phyloP scores from a whole-genome alignment of 225 moss, liverwort and hornwort genomes.

The Pleurozium schreberi region DNA sequence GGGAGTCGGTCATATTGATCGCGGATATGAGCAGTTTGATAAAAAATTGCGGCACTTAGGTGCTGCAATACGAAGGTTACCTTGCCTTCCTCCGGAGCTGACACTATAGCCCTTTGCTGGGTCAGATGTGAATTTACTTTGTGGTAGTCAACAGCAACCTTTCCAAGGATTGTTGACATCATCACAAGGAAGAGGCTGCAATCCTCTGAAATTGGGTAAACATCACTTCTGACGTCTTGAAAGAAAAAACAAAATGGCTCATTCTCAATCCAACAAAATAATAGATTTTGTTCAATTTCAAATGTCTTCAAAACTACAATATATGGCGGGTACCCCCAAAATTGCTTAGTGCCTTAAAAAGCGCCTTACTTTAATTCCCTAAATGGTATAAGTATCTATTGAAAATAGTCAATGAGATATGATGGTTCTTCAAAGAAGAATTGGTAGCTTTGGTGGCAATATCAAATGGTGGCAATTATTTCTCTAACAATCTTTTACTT shows the following conservation, averaged over 20 bases:
- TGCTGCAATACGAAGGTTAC: constrained; percentile 57
- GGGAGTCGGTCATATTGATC: constrained; percentile 82
- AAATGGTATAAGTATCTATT: too few relatives aligned
- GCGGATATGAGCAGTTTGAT: constrained; percentile 85
- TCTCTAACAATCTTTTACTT: too few relatives aligned
- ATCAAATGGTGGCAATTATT: too few relatives aligned
- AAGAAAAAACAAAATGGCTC: neutral
- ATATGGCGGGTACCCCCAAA: too few relatives aligned
- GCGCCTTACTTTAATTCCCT: too few relatives aligned
- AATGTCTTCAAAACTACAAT: neutral
- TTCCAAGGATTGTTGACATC: neutral
- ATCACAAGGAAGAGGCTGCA: neutral
- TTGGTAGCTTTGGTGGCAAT: too few relatives aligned
- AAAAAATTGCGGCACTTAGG: constrained; percentile 71
- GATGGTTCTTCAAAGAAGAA: too few relatives aligned
- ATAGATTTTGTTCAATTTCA: neutral
- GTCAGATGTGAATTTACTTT: neutral
- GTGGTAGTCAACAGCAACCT: neutral
- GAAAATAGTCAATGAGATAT: too few relatives aligned
- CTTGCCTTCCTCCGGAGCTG: constrained; percentile 51
- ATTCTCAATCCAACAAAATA: neutral
- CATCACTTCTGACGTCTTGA: neutral
- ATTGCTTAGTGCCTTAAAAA: too few relatives aligned
- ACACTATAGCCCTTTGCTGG: constrained; percentile 1
- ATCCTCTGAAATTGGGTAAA: neutral